Evolutionary conservation across 2,329 filamentous ascomycete species (phyloP).

Genomic region (Penicillium hordei): DNA sequence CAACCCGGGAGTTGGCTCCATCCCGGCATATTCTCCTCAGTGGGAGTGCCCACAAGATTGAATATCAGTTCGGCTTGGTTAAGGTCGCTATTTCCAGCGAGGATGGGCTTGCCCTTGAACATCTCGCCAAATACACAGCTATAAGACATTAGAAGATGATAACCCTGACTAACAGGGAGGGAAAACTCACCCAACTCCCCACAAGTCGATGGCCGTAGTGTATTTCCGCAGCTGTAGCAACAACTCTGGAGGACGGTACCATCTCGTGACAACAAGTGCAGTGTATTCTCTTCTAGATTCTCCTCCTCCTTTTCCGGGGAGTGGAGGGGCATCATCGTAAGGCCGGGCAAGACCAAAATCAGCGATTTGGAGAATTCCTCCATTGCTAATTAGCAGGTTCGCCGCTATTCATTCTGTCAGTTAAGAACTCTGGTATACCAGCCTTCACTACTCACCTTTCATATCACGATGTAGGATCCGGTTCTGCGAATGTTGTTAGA

Average conservation of each 20-base stretch:
- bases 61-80: slow-evolving; percentile 95
- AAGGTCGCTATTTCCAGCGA: slow-evolving; percentile 82
- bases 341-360: slow-evolving; percentile 94
- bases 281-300: slow-evolving; percentile 90
- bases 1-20: slow-evolving; percentile 82
- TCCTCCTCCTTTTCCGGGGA: slow-evolving; percentile 74
- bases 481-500: slow-evolving; percentile 43
- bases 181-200: slow-evolving; percentile 81
- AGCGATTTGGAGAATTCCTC: slow-evolving; percentile 89
- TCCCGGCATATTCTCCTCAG: slow-evolving; percentile 86
- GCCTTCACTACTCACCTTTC: slow-evolving; percentile 59
- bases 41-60: slow-evolving; percentile 85
- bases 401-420: slow-evolving; percentile 58
- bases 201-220: slow-evolving; percentile 97
- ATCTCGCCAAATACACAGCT: slow-evolving; percentile 99
- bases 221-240: slow-evolving; percentile 84
- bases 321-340: slow-evolving; percentile 81
- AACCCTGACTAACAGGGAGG: background rate
- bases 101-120: slow-evolving; percentile 88
- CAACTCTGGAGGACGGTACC: slow-evolving; percentile 94
- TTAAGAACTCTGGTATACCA: background rate
- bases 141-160: slow-evolving; percentile 3
- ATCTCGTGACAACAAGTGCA: slow-evolving; percentile 91
- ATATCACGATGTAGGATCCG: slow-evolving; percentile 94
- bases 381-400: slow-evolving; percentile 93